A percentile compares a stretch with the other conserved stretches of the same genome.
phyloP scores from a whole-genome alignment of 345 rosid genomes.

The Rhodamnia argentea region DNA sequence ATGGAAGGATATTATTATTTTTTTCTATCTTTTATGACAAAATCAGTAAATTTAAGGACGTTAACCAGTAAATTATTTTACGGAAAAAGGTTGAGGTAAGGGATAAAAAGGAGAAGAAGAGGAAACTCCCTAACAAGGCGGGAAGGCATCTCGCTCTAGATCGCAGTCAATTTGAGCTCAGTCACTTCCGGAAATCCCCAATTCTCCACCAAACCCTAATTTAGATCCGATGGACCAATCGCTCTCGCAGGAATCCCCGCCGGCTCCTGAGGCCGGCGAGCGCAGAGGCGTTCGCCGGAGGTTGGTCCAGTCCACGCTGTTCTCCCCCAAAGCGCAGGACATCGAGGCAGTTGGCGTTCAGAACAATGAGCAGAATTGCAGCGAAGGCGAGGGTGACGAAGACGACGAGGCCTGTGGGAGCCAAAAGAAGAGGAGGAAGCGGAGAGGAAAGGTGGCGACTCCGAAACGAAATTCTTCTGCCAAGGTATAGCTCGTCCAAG shows the following conservation, averaged over 20 bases:
- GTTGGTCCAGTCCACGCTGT: slow-evolving; percentile 69
- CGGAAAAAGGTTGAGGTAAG: background rate
- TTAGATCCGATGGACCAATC: background rate
- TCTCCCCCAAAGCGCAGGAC: slow-evolving; percentile 37
- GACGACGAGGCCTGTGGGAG: slow-evolving; percentile 38
- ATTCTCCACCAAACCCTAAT: slow-evolving; percentile 3
- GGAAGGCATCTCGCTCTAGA: background rate
- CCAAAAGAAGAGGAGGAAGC: slow-evolving; percentile 48
- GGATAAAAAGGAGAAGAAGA: too few relatives aligned
- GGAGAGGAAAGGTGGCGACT: slow-evolving; percentile 25
- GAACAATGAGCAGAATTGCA: slow-evolving; percentile 8
- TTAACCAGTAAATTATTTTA: background rate
- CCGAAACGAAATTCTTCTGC: slow-evolving; percentile 30
- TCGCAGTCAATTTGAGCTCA: background rate
- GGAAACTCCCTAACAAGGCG: background rate
- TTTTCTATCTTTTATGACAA: background rate
- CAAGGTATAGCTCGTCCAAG: slow-evolving; percentile 24
- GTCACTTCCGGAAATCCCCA: background rate
- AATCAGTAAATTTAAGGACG: background rate
- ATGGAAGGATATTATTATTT: background rate
- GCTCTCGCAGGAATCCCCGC: background rate
- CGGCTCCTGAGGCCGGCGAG: background rate
- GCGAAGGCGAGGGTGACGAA: slow-evolving; percentile 13
- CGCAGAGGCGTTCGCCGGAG: slow-evolving; percentile 43
- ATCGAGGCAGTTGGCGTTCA: slow-evolving; percentile 6